Evolutionary conservation across 768 basidiomycete genomes (phyloP), one percentile per base, ranked within the genome.

Genomic region (Boletus subcaerulescens): DNA sequence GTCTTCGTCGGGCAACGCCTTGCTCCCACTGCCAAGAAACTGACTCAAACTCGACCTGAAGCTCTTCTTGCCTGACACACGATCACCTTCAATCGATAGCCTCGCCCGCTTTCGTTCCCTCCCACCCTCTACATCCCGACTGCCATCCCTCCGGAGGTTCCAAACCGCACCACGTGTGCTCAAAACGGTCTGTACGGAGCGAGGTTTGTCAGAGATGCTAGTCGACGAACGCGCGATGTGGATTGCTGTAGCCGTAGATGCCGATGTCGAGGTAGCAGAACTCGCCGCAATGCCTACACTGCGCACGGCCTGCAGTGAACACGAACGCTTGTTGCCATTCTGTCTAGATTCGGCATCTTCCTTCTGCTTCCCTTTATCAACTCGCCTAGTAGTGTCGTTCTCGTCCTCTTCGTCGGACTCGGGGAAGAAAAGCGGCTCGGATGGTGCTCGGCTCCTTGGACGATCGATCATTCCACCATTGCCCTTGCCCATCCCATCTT

Each of bases 161-260:
- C 85, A 88, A 2, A 71, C 63, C 3, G 85, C 80, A 5, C 72
- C 67, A 5, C 74, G 70, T 0, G 87, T 87, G 60, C 74, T 77
- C 33, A 86, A 64, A 5, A 81, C 75, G 54, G 77, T 73, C 60
- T 80, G 76, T 4, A 58, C 59, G 1, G 63, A 60, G 33, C 55
- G 60, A 3, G 70, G 65, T 20, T 70, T 71, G 1, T 56, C 59
- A 17, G 26, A 4, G 7, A 38, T 12, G n/a, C 9, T 26, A 0
- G 52, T 47, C 5, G 48, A 46, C 10, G 59, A 22, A 40, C n/a
- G 53, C 22, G 20, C 26, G 20, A 26, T 1, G 26, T 29, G 45
- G 12, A 39, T 26, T 8, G 9, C 8, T 7, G 52, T 39, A 17
- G 43, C 14, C 18, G 45, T 45, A 0, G 56, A 52, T 2, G 58